Evolutionary conservation across 2,329 filamentous ascomycete species (phyloP).

Genomic region (Endoconidiophora laricicola): DNA sequence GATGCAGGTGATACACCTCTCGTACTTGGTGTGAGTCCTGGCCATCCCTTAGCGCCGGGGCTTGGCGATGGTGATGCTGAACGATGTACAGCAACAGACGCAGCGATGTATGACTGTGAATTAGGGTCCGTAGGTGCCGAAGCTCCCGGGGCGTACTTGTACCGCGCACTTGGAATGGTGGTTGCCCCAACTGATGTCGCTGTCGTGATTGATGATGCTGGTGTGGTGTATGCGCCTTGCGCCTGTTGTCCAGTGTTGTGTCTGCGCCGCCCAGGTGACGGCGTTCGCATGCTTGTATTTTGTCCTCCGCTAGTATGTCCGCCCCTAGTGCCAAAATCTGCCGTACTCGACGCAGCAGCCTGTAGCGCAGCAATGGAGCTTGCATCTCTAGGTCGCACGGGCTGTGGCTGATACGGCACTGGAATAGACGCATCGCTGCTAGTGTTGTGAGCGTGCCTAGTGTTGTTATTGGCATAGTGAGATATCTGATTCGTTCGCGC

Average conservation of each 20-base stretch:
- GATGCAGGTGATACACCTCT: slow-evolving; percentile 13
- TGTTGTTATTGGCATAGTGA: neutral
- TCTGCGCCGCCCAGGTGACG: no score
- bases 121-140: neutral
- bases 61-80: slow-evolving; percentile 2
- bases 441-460: neutral
- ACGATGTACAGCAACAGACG: slow-evolving; percentile 34
- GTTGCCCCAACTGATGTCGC: neutral
- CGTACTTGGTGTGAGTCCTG: neutral
- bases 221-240: neutral
- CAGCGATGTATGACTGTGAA: slow-evolving; percentile 23
- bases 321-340: neutral
- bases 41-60: neutral
- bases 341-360: neutral
- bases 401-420: neutral
- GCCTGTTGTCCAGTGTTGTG: neutral
- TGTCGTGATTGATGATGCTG: slow-evolving; percentile 2
- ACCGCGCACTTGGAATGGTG: slow-evolving; percentile 1
- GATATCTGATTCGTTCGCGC: neutral
- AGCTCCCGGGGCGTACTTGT: slow-evolving; percentile 3
- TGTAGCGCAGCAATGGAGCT: slow-evolving; percentile 4
- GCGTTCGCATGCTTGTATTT: no score
- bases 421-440: no score
- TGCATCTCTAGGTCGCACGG: neutral
- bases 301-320: no score